These are phyloP conservation scores for Fusarium sp. DNA, from an alignment of 2,329 filamentous ascomycete genomes.

Conservation along the genomic window DNA sequence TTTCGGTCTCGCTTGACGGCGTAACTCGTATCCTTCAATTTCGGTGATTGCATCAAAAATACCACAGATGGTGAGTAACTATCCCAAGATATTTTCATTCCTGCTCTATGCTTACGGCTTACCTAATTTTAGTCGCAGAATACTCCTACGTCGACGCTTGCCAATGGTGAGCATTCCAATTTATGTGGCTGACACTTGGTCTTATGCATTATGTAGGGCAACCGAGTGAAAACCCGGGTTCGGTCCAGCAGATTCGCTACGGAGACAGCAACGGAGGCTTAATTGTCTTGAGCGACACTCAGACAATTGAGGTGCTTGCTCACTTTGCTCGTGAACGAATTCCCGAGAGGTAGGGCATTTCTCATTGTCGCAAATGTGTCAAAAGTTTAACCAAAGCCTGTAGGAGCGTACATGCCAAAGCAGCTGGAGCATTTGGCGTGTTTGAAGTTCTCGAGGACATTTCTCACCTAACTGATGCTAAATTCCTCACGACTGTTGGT, in stretches of 20 bases:
- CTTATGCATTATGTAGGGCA: constrained; percentile 35
- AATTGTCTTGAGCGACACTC: constrained; percentile 65
- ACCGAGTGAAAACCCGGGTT: constrained; percentile 45
- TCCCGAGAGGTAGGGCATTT: constrained; percentile 61
- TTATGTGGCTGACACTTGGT: accelerated
- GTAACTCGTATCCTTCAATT: neutral
- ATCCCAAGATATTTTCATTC: accelerated
- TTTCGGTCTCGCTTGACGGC: neutral
- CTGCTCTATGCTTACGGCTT: neutral
- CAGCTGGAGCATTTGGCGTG: constrained; percentile 27
- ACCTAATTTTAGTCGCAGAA: neutral
- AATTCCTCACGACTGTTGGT: constrained; percentile 14
- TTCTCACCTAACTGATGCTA: constrained; percentile 29
- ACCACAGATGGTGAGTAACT: neutral
- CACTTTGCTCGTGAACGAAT: constrained; percentile 73
- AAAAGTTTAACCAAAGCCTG: constrained; percentile 42
- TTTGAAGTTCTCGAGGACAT: constrained; percentile 30
- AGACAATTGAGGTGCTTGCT: constrained; percentile 69
- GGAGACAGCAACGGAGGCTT: constrained; percentile 56
- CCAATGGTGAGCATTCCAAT: constrained; percentile 21
- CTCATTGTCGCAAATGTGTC: neutral
- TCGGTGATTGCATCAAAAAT: too few relatives aligned
- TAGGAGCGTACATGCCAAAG: constrained; percentile 33
- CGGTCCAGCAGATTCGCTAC: constrained; percentile 45
- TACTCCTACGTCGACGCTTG: constrained; percentile 30